Percentiles rank a stretch among this genome's conserved stretches.
These are phyloP conservation scores for Neofusicoccum kwambonambiense DNA, from an alignment of 2,329 filamentous ascomycete species.

Conservation along the genomic window DNA sequence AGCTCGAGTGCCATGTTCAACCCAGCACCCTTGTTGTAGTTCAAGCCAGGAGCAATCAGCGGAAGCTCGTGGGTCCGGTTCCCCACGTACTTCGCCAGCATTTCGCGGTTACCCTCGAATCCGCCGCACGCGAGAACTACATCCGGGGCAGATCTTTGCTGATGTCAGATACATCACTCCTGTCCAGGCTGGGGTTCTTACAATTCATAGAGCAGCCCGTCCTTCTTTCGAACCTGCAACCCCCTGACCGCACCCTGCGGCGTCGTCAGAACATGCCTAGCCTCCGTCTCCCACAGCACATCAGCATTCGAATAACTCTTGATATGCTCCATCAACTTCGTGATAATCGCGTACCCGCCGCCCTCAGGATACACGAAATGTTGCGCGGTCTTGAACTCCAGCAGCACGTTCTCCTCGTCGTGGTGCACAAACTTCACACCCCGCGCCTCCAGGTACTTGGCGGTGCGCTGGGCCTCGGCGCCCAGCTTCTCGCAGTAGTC, in stretches of 20 bases:
- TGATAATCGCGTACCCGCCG: slow-evolving; percentile 40
- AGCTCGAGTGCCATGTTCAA: slow-evolving; percentile 44
- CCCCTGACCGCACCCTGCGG: slow-evolving; percentile 37
- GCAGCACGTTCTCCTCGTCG: slow-evolving; percentile 41
- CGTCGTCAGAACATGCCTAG: slow-evolving; percentile 34
- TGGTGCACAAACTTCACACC: slow-evolving; percentile 39
- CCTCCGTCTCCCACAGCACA: slow-evolving; percentile 40
- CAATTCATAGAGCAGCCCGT: slow-evolving; percentile 36
- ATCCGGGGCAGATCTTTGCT: slow-evolving; percentile 24
- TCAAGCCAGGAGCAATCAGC: slow-evolving; percentile 43
- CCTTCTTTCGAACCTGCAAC: slow-evolving; percentile 39
- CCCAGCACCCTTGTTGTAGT: slow-evolving; percentile 41
- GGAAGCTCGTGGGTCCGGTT: slow-evolving; percentile 39
- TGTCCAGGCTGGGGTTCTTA: not conserved
- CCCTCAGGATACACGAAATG: slow-evolving; percentile 43
- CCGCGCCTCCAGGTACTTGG: slow-evolving; percentile 37
- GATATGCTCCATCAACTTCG: slow-evolving; percentile 39
- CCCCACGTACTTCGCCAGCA: slow-evolving; percentile 42
- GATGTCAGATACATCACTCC: not conserved
- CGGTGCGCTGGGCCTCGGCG: slow-evolving; percentile 37
- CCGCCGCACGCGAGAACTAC: slow-evolving; percentile 42
- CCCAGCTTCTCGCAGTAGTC: slow-evolving; percentile 43
- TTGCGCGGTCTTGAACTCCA: slow-evolving; percentile 43
- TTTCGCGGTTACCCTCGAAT: slow-evolving; percentile 43
- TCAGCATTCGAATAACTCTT: slow-evolving; percentile 33